Conservation (phyloP, 2,329 filamentous ascomycete species). For the Nannizzia gypsea region DNA sequence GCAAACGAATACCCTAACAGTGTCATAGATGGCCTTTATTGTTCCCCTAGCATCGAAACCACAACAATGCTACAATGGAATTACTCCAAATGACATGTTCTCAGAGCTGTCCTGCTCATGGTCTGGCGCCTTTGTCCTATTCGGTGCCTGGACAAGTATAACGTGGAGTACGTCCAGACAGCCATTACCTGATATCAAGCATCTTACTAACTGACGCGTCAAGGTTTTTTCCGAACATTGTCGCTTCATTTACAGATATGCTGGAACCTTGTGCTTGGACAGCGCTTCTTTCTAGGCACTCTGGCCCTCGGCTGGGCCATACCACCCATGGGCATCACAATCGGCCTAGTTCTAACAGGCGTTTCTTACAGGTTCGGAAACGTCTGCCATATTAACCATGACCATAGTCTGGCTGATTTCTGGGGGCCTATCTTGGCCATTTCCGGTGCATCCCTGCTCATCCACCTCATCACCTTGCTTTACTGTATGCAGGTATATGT, state of each 20-base stretch:
- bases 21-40: constrained; percentile 67
- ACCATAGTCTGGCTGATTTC: constrained; percentile 68
- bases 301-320: constrained; percentile 75
- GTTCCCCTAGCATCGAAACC: constrained; percentile 70
- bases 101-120: constrained; percentile 71
- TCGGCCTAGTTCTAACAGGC: constrained; percentile 73
- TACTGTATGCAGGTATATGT: constrained; percentile 97
- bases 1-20: constrained; percentile 15
- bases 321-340: constrained; percentile 59
- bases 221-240: constrained; percentile 70
- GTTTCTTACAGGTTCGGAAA: constrained; percentile 88
- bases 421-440: constrained; percentile 84
- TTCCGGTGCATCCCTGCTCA: constrained; percentile 60
- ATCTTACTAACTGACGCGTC: constrained; percentile 12
- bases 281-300: constrained; percentile 77
- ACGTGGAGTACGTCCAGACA: constrained; percentile 56
- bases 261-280: constrained; percentile 85
- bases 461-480: constrained; percentile 71
- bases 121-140: constrained; percentile 72
- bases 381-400: constrained; percentile 89
- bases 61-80: constrained; percentile 72
- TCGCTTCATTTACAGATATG: constrained; percentile 95
- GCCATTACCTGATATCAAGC: background rate
- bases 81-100: constrained; percentile 89
- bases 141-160: constrained; percentile 71